Conservation (phyloP, 2,329 filamentous ascomycete genomes). For the Penicillium sp. region DNA sequence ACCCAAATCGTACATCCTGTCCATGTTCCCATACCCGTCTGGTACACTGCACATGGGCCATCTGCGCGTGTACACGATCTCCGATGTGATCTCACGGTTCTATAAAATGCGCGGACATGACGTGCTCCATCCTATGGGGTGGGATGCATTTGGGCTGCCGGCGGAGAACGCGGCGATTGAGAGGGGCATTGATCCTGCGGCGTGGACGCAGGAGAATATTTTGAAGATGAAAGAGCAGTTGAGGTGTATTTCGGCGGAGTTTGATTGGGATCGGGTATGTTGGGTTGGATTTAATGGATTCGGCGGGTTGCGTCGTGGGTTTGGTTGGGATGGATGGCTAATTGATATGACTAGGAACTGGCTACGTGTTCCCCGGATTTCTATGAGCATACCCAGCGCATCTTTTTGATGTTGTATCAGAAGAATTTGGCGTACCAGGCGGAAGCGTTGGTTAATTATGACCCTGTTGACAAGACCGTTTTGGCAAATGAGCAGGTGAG, state of each 20-base stretch:
- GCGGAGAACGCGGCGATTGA: slow-evolving; percentile 91
- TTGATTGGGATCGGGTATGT: slow-evolving; percentile 78
- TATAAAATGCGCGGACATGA: slow-evolving; percentile 69
- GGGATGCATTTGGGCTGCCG: slow-evolving; percentile 88
- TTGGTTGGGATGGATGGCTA: background rate
- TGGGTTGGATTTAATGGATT: background rate
- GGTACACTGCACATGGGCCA: slow-evolving; percentile 84
- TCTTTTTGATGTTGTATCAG: slow-evolving; percentile 75
- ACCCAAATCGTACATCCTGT: slow-evolving; percentile 65
- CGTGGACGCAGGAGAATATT: slow-evolving; percentile 80
- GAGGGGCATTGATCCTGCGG: slow-evolving; percentile 69
- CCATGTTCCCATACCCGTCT: slow-evolving; percentile 93
- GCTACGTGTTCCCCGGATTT: slow-evolving; percentile 80
- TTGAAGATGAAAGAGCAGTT: slow-evolving; percentile 80
- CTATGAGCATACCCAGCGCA: slow-evolving; percentile 83
- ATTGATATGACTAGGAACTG: slow-evolving; percentile 61
- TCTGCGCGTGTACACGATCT: slow-evolving; percentile 84
- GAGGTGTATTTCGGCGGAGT: slow-evolving; percentile 72
- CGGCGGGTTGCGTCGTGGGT: background rate
- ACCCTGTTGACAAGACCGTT: slow-evolving; percentile 84
- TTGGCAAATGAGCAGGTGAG: slow-evolving; percentile 77
- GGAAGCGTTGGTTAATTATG: slow-evolving; percentile 83
- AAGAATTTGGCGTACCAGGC: slow-evolving; percentile 77
- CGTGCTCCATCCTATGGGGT: slow-evolving; percentile 86
- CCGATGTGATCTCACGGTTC: slow-evolving; percentile 77